Evolutionary conservation across 805 yeast species (phyloP).

Genomic region (Nematodospora valgi): DNA sequence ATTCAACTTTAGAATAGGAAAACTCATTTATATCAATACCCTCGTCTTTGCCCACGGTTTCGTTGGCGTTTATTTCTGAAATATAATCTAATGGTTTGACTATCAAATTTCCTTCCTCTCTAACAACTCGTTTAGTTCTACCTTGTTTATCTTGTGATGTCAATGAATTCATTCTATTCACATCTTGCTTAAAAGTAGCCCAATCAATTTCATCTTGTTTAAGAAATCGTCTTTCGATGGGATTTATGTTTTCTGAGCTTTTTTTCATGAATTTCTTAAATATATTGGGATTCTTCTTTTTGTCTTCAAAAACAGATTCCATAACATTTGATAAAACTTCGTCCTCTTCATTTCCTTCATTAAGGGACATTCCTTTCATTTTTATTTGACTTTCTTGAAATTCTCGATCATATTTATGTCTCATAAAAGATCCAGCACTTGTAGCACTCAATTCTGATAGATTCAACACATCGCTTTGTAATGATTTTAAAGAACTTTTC

Average conservation of each 20-base stretch:
- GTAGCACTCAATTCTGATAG: slow-evolving; percentile 81
- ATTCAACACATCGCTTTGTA: slow-evolving; percentile 44
- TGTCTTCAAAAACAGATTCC: slow-evolving; percentile 42
- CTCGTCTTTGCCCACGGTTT: slow-evolving; percentile 18
- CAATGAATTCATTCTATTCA: slow-evolving; percentile 71
- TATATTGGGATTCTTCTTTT: slow-evolving; percentile 42
- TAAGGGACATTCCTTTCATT: slow-evolving; percentile 19
- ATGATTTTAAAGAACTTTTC: slow-evolving; percentile 37
- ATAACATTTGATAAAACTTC: slow-evolving; percentile 22
- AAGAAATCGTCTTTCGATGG: slow-evolving; percentile 32
- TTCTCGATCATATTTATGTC: slow-evolving; percentile 59
- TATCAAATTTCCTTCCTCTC: slow-evolving; percentile 35
- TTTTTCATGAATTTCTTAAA: slow-evolving; percentile 42
- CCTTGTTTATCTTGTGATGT: slow-evolving; percentile 64
- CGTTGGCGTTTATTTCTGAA: slow-evolving; percentile 41
- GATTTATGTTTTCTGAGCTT: slow-evolving; percentile 20
- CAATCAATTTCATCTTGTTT: slow-evolving; percentile 31
- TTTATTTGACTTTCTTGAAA: slow-evolving; percentile 18
- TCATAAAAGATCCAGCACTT: slow-evolving; percentile 78
- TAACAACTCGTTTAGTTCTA: slow-evolving; percentile 58
- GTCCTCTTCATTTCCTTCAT: slow-evolving; percentile 14
- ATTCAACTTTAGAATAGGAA: slow-evolving; percentile 24
- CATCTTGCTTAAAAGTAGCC: slow-evolving; percentile 48
- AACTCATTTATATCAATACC: slow-evolving; percentile 14
- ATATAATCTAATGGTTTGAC: slow-evolving; percentile 42